Base-by-base conservation (phyloP, 2,329 filamentous ascomycete genomes). In the Aspergillus proliferans region DNA sequence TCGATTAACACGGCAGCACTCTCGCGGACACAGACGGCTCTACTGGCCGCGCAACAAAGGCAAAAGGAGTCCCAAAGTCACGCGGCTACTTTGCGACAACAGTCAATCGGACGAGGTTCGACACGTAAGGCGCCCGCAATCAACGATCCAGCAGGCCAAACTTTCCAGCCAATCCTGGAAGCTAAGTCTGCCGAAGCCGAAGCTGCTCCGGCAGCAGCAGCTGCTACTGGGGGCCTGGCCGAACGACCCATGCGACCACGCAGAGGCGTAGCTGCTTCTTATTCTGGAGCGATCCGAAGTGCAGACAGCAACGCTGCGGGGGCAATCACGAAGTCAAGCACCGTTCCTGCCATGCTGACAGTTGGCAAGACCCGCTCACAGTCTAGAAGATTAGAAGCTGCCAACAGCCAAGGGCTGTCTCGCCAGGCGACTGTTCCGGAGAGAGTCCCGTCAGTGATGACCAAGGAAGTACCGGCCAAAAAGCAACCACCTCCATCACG, bases 61-160 rank as follows among this genome's bases (percentile, higher is more conserved):
- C 64, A 66, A n/a, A 60, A 66, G 49, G 70, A 70, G 36, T 52
- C 66, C 0, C 70, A 71, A 47, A 76, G 71, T 43, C 74, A 76
- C 54, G 74, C 74, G 2, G 74, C 74, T 6, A 69, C 69, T 3
- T 67, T 76, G 51, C 68, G 74, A 45, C 73, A 75, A 53, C 71
- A 74, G 53, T 71, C 70, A 7, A 63, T 65, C n/a, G 60, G 64
- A 4, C 58, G 63, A 48, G 53, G 57, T 4, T 59, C 67, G 18
- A 53, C 62, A 24, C 58, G 64, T 41, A 66, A 58, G 30, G 51
- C 59, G 7, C 51, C 62, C 5, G 58, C 58, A 8, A 50, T 65
- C 5, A 51, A 55, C 4, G 61, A 66, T 12, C 55, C 57, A 2
- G 47, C 56, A n/a, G 52, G 53, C 6, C 21, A 55, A 14, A 44